Base-by-base conservation (phyloP, 139 green algal species). In the Micractinium conductrix region DNA sequence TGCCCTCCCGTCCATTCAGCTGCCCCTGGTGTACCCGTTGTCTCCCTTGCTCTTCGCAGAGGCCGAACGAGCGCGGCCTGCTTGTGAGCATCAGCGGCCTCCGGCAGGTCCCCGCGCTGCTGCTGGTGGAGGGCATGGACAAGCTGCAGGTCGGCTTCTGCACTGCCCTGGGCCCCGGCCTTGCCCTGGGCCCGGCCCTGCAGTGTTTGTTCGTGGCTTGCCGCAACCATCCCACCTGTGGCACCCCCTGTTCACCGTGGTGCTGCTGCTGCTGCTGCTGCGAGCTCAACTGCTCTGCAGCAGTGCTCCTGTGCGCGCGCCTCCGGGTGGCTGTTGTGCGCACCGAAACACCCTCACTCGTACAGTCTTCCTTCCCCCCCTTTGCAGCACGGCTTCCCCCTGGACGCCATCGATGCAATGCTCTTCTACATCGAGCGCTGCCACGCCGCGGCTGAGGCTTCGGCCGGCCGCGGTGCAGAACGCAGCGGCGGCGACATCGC, bases 351-450 rank as follows among this genome's bases (percentile, higher is more conserved):
- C 26, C 24, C 12, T 19, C 62, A 2, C 62, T 35, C 60, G 10
- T 73, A 21, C 17, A 12, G 33, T 33, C 65, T 44, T 8, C 33
- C 7, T 73, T 40, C 9, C 4, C 14, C 33, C 33, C 8, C 21
- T 10, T 5, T 40, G 37, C 50, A 81, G 74, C 30, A 16, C 19
- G 50, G 50, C 8, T 3, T 70, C 17, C 35, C 35, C 0, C 5
- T 35, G 4, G 7, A 68, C 16, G 74, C 50, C 4, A 24, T 48
- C 22, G 71, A 86, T 10, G 35, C 48, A 3, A 14, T 86, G 55
- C 58, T 86, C 24, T 68, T 74, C 44, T 86, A 86, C 44, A 72
- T 86, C 55, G 81, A 86, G 42, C 55, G 72, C 38, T 82, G 72
- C 72, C 48, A 44, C 14, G 63, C 63, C 45, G 42, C 50, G 6